Evolutionary conservation across 2,329 filamentous ascomycete genomes (phyloP).

Genomic region (Aspergillus ruber): DNA sequence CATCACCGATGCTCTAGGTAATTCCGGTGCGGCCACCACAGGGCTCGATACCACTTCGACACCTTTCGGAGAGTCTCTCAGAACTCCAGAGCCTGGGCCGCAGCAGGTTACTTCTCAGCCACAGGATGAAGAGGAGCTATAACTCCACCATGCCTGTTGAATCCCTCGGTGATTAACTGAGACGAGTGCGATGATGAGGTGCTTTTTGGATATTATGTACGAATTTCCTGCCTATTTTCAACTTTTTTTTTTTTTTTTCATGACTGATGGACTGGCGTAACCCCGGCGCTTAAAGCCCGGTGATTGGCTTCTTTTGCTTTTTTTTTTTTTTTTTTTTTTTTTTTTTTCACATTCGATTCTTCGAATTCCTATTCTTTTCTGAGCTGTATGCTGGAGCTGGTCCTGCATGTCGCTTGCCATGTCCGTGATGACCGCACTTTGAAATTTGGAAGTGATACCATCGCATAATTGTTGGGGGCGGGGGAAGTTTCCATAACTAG

Average conservation of each 20-base stretch:
- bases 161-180: too few relatives aligned
- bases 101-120: background rate
- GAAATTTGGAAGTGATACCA: background rate
- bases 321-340: background rate
- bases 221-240: background rate
- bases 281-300: background rate
- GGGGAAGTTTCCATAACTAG: background rate
- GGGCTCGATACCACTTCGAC: constrained; percentile 5
- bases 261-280: background rate
- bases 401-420: background rate
- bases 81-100: constrained; percentile 7
- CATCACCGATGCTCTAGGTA: constrained; percentile 32
- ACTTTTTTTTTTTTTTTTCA: background rate
- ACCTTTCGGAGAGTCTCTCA: constrained; percentile 14
- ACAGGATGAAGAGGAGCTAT: constrained; percentile 27
- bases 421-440: background rate
- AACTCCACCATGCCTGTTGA: background rate
- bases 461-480: constrained; percentile 12
- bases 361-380: background rate
- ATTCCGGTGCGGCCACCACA: constrained; percentile 9
- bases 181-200: too few relatives aligned
- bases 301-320: background rate
- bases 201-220: too few relatives aligned
- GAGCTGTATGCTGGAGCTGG: background rate
- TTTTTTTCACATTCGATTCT: background rate